phyloP scores from a whole-genome alignment of 2,329 filamentous ascomycete species.

The Penicillium oxalicum region DNA sequence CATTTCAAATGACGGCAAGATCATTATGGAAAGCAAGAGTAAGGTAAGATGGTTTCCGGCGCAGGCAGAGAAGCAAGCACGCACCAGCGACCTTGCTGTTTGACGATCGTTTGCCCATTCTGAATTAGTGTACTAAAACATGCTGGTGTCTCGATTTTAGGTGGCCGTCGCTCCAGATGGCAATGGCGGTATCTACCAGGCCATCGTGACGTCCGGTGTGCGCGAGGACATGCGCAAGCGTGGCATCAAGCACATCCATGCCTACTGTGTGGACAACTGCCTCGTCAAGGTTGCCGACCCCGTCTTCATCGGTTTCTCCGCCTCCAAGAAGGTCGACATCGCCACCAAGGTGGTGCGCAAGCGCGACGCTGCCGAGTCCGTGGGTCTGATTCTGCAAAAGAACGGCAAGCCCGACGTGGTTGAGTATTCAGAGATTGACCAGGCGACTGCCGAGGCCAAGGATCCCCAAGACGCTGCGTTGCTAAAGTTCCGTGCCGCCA shows the following conservation, averaged over 20 bases:
- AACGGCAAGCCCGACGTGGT: slow-evolving; percentile 96
- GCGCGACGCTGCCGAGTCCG: slow-evolving; percentile 90
- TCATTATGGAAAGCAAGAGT: slow-evolving; percentile 82
- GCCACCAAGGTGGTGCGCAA: slow-evolving; percentile 99
- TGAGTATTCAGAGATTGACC: slow-evolving; percentile 96
- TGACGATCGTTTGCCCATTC: not conserved
- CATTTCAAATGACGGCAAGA: slow-evolving; percentile 96
- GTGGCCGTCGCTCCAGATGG: slow-evolving; percentile 93
- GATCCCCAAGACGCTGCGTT: slow-evolving; percentile 74
- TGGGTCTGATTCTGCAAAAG: slow-evolving; percentile 89
- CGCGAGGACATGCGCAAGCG: slow-evolving; percentile 83
- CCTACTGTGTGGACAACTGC: slow-evolving; percentile 98
- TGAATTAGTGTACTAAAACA: not conserved
- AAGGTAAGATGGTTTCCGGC: slow-evolving; percentile 47
- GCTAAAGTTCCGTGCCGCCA: slow-evolving; percentile 93
- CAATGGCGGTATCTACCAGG: slow-evolving; percentile 95
- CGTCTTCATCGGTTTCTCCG: slow-evolving; percentile 88
- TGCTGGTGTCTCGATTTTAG: slow-evolving; percentile 24
- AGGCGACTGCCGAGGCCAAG: slow-evolving; percentile 78
- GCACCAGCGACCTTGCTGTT: no score
- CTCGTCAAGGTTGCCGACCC: slow-evolving; percentile 98
- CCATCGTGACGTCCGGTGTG: slow-evolving; percentile 71
- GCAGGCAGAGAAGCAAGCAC: no score
- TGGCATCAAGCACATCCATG: slow-evolving; percentile 89
- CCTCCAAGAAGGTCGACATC: slow-evolving; percentile 82